Evolutionary conservation across 202 grass and related monocot species (phyloP).

Genomic region (Hordeum pubiflorum): DNA sequence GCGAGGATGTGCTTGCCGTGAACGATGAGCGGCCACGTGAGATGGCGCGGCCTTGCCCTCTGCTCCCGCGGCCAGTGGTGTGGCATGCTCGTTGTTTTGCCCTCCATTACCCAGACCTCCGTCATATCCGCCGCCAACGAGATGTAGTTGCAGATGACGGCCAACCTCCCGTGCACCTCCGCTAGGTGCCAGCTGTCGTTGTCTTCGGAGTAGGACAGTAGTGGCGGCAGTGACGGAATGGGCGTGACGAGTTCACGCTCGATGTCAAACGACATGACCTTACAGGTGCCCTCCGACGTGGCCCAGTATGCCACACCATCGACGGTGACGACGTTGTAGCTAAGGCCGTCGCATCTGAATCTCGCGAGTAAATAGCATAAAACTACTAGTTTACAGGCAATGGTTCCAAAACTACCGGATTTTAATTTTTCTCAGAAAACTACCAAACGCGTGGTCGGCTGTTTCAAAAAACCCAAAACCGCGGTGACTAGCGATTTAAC

Average conservation of each 20-base stretch:
- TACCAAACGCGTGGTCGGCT: too few relatives aligned
- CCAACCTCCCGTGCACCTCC: background rate
- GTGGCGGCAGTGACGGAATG: background rate
- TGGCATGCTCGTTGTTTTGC: background rate
- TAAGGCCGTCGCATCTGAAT: background rate
- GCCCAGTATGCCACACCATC: background rate
- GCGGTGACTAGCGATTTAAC: too few relatives aligned
- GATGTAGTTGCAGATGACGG: background rate
- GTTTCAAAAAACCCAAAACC: too few relatives aligned
- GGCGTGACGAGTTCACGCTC: background rate
- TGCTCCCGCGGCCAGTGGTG: too few relatives aligned
- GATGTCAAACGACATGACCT: background rate
- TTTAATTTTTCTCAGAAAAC: too few relatives aligned
- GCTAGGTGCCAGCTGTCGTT: background rate
- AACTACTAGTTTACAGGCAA: too few relatives aligned
- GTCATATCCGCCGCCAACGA: background rate
- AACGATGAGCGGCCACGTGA: background rate
- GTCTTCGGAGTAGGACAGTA: background rate
- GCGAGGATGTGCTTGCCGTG: background rate
- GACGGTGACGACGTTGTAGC: background rate
- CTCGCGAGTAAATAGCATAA: too few relatives aligned
- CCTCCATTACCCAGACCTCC: background rate
- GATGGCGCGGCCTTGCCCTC: background rate
- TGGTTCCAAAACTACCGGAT: too few relatives aligned
- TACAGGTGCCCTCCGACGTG: background rate